Percentiles rank a stretch among this genome's conserved stretches.
phyloP scores from a whole-genome alignment of 129 eudicot species.

The Saussurea involucrata region DNA sequence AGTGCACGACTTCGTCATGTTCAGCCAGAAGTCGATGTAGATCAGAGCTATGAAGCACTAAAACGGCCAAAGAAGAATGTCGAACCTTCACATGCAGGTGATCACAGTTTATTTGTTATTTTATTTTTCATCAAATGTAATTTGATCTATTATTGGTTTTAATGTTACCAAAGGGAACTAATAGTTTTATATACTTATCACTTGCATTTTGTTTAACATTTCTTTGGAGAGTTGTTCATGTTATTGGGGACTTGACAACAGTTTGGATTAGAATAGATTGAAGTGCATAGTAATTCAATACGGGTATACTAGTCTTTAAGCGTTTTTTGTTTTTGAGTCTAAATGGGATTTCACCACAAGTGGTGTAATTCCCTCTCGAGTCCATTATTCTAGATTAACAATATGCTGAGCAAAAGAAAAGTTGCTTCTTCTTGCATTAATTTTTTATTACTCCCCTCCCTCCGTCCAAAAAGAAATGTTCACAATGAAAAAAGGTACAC shows the following conservation, averaged over 20 bases:
- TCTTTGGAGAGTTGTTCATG: neutral
- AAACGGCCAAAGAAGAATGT: constrained; percentile 63
- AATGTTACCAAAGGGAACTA: neutral
- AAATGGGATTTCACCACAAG: neutral
- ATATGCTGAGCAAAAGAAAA: neutral
- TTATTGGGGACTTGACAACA: neutral
- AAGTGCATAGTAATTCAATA: neutral
- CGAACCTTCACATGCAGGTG: constrained; percentile 69
- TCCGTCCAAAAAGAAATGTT: too few relatives aligned
- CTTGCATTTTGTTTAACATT: neutral
- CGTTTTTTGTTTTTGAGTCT: neutral
- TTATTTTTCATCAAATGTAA: neutral
- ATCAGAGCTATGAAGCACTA: constrained; percentile 71
- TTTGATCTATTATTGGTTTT: neutral
- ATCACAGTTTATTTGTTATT: neutral
- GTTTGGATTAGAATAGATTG: neutral
- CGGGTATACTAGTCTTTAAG: neutral
- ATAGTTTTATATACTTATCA: neutral
- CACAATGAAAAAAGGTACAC: too few relatives aligned
- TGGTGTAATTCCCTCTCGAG: neutral
- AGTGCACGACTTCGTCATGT: constrained; percentile 97
- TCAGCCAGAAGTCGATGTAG: constrained; percentile 83
- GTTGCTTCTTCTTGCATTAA: neutral
- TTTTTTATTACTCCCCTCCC: too few relatives aligned
- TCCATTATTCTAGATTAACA: neutral